Percentiles rank a stretch among this genome's conserved stretches.
Evolutionary conservation across 257 asterid genomes (phyloP).

Genomic region (Vinca minor): DNA sequence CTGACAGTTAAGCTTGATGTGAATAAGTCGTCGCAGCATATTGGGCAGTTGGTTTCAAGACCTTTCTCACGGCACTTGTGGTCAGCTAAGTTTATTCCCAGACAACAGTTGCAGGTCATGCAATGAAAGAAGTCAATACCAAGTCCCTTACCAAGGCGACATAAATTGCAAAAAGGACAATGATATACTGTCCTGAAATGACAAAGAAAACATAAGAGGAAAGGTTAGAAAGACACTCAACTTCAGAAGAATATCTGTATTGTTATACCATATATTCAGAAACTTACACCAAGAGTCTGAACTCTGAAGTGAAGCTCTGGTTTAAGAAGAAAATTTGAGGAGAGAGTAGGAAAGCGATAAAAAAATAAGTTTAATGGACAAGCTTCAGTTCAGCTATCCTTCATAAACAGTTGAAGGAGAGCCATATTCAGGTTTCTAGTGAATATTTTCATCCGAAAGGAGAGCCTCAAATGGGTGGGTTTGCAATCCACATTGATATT

Average conservation of each 20-base stretch:
- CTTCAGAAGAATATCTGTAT: background rate
- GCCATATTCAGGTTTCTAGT: too few species aligned
- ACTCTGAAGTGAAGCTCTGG: background rate
- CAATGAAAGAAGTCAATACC: constrained; percentile 90
- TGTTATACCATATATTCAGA: background rate
- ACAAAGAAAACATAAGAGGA: constrained; percentile 7
- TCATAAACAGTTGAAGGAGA: too few species aligned
- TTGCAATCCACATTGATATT: too few species aligned
- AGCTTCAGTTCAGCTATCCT: too few species aligned
- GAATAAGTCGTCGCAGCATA: constrained; percentile 87
- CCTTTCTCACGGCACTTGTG: constrained; percentile 96
- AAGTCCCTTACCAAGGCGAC: constrained; percentile 91
- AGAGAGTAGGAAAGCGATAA: background rate
- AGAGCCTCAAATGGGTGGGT: too few species aligned
- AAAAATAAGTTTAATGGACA: too few species aligned
- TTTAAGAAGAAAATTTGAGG: background rate
- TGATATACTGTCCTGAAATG: constrained; percentile 77
- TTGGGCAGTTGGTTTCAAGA: constrained; percentile 93
- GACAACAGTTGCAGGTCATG: constrained; percentile 96
- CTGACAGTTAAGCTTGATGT: constrained; percentile 86
- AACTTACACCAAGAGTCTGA: background rate
- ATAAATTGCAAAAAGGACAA: constrained; percentile 92
- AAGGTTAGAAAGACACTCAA: constrained; percentile 3
- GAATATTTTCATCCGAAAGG: too few species aligned
- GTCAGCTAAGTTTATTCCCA: constrained; percentile 61